Evolutionary conservation across 257 asterid genomes (phyloP), one percentile per base, ranked within the genome.

Genomic region (Mentha longifolia): DNA sequence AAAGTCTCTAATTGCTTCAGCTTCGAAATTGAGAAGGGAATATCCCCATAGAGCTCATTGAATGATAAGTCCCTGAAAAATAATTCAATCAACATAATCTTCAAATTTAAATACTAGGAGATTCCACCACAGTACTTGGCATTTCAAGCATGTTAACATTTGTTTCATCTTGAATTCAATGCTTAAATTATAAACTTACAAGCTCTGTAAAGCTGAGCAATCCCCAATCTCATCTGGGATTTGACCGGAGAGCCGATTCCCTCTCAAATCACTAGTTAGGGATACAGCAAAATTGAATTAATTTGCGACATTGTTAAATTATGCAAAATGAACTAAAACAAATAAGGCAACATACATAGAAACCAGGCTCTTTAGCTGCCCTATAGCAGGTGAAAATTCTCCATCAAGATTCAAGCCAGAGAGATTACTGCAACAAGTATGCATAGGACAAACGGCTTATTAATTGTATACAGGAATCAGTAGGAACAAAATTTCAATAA

Each of bases 181-280:
- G 0, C 3, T 1, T 41, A 19, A 0, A 35, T 25, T 14, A 31
- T 1, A 6, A 37, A 67, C 70, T 76, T 79, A 95, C 99, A 95
- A 76, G 73, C 85, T 89, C 70, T 19, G 71, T 80, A 95, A 65
- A 63, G 85, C 82, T 4, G 91, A 87, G 81, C 98, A 95, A 67
- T 95, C 99, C 31, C 98, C 99, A 79, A 95, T 89, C 83, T 95
- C 98, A 78, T 95, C 99, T 2, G 99, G 99, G 72, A 95, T 95
- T 74, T 92, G 99, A 11, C 99, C 98, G 2, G 96, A 87, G 2
- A 95, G 91, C 63, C 77, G 76, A 80, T 92, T 95, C 39, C 76
- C 94, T 80, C 83, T 85, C 45, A 90, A 74, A 64, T 92, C 99
- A 81, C 99, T 92, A 68, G 28, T 71, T 73, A 33, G 11, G 50